Conservation (phyloP, 2,329 filamentous ascomycete genomes). For the Penicillium sp. region DNA sequence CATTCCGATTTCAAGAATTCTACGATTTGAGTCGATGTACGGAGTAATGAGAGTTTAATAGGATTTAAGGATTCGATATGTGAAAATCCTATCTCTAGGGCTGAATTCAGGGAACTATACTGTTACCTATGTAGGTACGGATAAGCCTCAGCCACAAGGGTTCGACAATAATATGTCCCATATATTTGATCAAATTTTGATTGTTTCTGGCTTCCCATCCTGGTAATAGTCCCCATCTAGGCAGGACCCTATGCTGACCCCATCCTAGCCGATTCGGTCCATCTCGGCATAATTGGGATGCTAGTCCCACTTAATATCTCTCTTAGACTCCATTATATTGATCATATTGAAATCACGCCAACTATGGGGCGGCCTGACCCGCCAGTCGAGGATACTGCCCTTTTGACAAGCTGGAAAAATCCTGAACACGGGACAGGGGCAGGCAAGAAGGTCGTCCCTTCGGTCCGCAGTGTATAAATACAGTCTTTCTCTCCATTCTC, state of each 20-base stretch:
- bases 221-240: neutral
- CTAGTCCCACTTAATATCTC: constrained; percentile 2
- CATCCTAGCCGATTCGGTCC: neutral
- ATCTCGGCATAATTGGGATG: neutral
- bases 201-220: neutral
- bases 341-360: neutral
- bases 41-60: neutral
- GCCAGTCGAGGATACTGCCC: neutral
- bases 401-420: neutral
- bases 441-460: neutral
- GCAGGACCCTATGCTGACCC: too few species aligned
- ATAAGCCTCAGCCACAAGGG: neutral
- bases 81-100: neutral
- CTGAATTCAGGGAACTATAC: neutral
- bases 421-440: neutral
- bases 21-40: neutral
- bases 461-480: constrained; percentile 4
- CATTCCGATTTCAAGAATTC: neutral
- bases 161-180: neutral
- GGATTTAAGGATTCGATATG: neutral
- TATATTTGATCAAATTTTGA: neutral
- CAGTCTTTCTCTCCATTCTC: neutral
- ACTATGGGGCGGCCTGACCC: constrained; percentile 2
- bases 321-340: neutral
- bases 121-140: neutral